Percentiles rank a stretch among this genome's conserved stretches.
These are phyloP conservation scores for Hemisphaericaspora lyxosophila DNA, from an alignment of 1,139 yeast species.

Conservation along the genomic window DNA sequence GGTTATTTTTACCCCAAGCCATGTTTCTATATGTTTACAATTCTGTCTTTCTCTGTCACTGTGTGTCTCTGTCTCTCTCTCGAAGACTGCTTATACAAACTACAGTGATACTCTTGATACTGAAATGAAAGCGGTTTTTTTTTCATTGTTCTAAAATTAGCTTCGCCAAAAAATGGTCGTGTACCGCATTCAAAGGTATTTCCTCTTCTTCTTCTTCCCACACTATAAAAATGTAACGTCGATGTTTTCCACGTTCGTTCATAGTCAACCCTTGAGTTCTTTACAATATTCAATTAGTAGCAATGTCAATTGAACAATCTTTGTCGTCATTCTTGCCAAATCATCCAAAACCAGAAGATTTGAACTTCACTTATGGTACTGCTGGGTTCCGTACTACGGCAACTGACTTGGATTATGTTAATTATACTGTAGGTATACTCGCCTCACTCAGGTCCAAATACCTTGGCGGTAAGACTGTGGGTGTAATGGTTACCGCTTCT, in stretches of 20 bases:
- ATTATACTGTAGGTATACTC: slow-evolving; percentile 78
- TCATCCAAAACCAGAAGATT: slow-evolving; percentile 49
- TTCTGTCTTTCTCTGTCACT: too few species aligned
- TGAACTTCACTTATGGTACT: slow-evolving; percentile 75
- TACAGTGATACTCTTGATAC: not conserved
- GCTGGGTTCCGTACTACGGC: slow-evolving; percentile 94
- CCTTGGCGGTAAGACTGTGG: slow-evolving; percentile 68
- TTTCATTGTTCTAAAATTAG: slow-evolving; percentile 1
- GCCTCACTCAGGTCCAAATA: slow-evolving; percentile 80
- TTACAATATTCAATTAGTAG: too few species aligned
- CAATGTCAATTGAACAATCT: slow-evolving; percentile 15
- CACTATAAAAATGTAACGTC: too few species aligned
- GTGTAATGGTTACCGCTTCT: slow-evolving; percentile 95
- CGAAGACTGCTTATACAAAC: too few species aligned
- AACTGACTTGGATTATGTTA: slow-evolving; percentile 69
- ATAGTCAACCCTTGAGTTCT: too few species aligned
- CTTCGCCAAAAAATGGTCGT: not conserved
- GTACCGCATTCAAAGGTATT: not conserved
- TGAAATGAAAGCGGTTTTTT: not conserved
- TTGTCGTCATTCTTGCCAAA: slow-evolving; percentile 11
- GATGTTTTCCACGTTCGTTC: too few species aligned
- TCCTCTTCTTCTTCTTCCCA: too few species aligned
- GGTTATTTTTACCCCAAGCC: slow-evolving; percentile 2
- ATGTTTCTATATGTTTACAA: too few species aligned
- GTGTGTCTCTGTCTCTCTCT: not conserved